These are phyloP conservation scores for Beauveria brongniartii DNA, from an alignment of 2,329 filamentous ascomycete genomes.

Conservation along the genomic window DNA sequence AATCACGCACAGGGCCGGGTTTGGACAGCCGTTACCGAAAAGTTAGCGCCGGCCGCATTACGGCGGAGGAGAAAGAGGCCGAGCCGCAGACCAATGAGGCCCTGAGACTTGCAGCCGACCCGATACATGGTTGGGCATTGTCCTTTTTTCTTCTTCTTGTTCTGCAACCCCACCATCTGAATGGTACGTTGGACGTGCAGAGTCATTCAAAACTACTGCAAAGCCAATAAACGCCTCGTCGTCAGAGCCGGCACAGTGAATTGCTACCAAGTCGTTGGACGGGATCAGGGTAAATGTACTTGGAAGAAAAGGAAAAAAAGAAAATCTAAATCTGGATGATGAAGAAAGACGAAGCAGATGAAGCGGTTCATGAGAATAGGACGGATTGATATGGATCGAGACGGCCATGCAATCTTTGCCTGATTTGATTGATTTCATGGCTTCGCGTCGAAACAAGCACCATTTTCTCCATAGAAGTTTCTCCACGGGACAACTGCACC, in stretches of 20 bases:
- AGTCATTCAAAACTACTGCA: too few species aligned
- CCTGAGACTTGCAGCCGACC: neutral
- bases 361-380: neutral
- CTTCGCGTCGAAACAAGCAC: slow-evolving; percentile 2
- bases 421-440: neutral
- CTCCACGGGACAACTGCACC: neutral
- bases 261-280: too few species aligned
- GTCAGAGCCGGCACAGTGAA: neutral
- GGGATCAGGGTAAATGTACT: too few species aligned
- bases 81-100: neutral
- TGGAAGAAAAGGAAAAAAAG: too few species aligned
- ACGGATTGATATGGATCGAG: neutral
- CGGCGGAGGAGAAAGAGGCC: neutral
- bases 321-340: neutral
- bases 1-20: neutral
- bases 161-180: neutral
- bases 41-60: slow-evolving; percentile 4
- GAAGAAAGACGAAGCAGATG: neutral
- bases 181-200: neutral
- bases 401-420: neutral
- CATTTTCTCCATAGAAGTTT: neutral
- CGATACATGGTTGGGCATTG: neutral
- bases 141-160: neutral
- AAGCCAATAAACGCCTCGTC: neutral
- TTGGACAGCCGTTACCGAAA: neutral